Base-by-base conservation (phyloP, 2,329 filamentous ascomycete species). In the Fonsecaea multimorphosa region DNA sequence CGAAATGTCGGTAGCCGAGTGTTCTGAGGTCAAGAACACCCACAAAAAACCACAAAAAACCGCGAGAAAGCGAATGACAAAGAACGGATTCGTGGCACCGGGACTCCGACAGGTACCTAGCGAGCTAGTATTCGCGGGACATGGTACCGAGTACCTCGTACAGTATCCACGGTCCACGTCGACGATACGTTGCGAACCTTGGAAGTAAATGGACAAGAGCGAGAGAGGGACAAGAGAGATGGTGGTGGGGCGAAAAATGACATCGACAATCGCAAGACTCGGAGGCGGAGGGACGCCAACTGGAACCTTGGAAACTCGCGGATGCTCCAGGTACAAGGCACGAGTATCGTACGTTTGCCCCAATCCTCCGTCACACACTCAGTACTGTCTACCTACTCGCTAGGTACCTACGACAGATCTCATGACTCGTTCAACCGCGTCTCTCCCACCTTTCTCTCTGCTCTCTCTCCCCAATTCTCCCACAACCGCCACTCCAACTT, bases 1-100 rank as follows among this genome's bases (percentile, higher is more conserved):
- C 49, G 59, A 61, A 54, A 36, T 54, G 19, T 61, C 51, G 59
- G 59, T 29, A 44, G 59, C 59, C 49, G 59, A 44, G 59, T 54
- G 16, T 16, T 24, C n/a, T 38, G 59, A 6, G 46, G 22, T 31
- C 8, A 49, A 9, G 44, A 49, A 49, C 44, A 14, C 44, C 49
- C 32, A 53, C 58, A 53, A 60, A 38, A 49, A 40, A 7, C 49
- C 49, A 60, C 58, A 60, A 53, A 53, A 49, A 40, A 14, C 27
- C 38, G 52, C 14, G n/a, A 54, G 31, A 34, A 54, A 34, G 52
- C 52, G 52, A 54, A 34, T 32, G 52, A 12, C 38, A 44, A 58
- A 49, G 19, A 38, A 46, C 38, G 38, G 38, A 44, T 24, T 24
- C 44, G 44, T 24, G 19, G 44, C 22, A 49, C 27, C 44, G 27